A percentile compares a stretch with the other conserved stretches of the same genome.
phyloP scores from a whole-genome alignment of 106 monocot species.

The Dendrobium officinale region DNA sequence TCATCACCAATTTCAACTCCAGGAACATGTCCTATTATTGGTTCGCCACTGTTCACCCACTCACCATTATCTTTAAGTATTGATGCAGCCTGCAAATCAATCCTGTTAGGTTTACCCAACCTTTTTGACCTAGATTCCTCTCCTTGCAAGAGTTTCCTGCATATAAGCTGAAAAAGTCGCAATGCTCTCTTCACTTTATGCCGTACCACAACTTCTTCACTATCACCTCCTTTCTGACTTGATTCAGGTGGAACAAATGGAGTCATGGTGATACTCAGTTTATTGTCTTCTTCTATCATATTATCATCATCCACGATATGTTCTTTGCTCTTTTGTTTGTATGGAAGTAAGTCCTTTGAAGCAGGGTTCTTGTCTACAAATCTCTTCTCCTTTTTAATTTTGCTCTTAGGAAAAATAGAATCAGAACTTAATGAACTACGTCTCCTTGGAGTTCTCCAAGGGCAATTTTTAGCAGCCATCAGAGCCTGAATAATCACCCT shows the following conservation, averaged over 20 bases:
- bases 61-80: constrained; percentile 45
- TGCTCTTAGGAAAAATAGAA: constrained; percentile 18
- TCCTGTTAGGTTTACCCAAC: constrained; percentile 16
- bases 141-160: constrained; percentile 59
- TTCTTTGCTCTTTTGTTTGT: background rate
- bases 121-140: constrained; percentile 43
- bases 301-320: constrained; percentile 10
- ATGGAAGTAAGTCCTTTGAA: background rate
- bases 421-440: background rate
- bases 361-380: constrained; percentile 1
- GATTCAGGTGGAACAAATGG: constrained; percentile 28
- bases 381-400: constrained; percentile 23
- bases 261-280: constrained; percentile 38
- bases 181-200: constrained; percentile 56
- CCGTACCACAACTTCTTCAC: constrained; percentile 20
- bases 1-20: constrained; percentile 95
- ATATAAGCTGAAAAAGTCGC: constrained; percentile 52
- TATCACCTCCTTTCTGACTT: background rate
- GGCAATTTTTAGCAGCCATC: constrained; percentile 45
- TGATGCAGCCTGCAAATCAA: constrained; percentile 45
- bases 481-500: constrained; percentile 47
- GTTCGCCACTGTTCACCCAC: constrained; percentile 34
- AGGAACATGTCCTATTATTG: constrained; percentile 52
- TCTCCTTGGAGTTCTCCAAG: constrained; percentile 35
- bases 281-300: constrained; percentile 1